These are phyloP conservation scores for Alternaria brassicae DNA, from an alignment of 2,329 filamentous ascomycete genomes.

Conservation along the genomic window DNA sequence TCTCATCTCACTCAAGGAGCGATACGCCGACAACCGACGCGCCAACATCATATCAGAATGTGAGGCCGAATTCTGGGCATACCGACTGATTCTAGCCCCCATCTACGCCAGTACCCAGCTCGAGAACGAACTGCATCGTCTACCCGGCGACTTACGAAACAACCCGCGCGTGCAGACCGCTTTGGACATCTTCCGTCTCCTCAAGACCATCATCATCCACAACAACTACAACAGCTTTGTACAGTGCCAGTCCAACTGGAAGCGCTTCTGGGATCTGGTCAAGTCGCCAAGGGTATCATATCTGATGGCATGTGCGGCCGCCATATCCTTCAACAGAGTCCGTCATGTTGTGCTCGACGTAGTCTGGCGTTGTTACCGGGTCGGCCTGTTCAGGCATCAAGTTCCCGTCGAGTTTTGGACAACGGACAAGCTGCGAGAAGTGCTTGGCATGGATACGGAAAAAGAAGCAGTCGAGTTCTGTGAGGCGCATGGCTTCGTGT, in stretches of 20 bases:
- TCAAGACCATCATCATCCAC: conserved; percentile 61
- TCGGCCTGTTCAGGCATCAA: conserved; percentile 56
- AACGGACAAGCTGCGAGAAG: conserved; percentile 58
- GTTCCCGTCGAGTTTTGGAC: conserved; percentile 60
- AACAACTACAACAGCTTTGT: conserved; percentile 57
- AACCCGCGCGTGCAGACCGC: conserved; percentile 64
- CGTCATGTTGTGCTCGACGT: conserved; percentile 63
- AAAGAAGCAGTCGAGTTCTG: conserved; percentile 63
- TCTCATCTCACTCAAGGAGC: conserved; percentile 66
- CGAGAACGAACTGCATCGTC: conserved; percentile 65
- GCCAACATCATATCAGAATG: conserved; percentile 59
- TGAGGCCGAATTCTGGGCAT: conserved; percentile 70
- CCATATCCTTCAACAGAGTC: conserved; percentile 67
- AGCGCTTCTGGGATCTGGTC: conserved; percentile 64
- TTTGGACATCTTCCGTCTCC: conserved; percentile 63
- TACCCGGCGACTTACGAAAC: conserved; percentile 59
- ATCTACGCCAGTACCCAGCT: conserved; percentile 54
- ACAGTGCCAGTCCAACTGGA: conserved; percentile 65
- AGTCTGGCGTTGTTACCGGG: conserved; percentile 62
- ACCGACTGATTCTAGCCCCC: conserved; percentile 62
- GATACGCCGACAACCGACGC: conserved; percentile 50
- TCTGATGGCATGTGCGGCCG: conserved; percentile 69
- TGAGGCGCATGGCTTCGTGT: conserved; percentile 60
- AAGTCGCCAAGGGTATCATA: conserved; percentile 64
- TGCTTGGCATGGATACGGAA: conserved; percentile 64